Evolutionary conservation across 1,284 basidiomycete genomes (phyloP), one percentile per base, ranked within the genome.

Genomic region (Irpex rosettiformis): DNA sequence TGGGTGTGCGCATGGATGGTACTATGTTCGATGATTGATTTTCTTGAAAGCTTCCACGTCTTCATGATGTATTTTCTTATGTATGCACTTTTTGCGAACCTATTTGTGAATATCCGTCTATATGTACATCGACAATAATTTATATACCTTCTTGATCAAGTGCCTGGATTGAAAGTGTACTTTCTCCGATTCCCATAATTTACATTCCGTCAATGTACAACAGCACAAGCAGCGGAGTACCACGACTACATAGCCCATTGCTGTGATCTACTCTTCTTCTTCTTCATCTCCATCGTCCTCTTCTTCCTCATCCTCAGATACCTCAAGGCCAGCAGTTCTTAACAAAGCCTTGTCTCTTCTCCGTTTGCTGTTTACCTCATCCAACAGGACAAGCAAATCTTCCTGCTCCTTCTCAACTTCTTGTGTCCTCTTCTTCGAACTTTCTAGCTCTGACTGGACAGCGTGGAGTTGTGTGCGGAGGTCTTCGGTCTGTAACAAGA

Each of bases 341-440:
- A 98, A 83, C 64, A 77, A 77, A 47, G 73, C 80, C 76, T 98
- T 98, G 71, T 98, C 96, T 62, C 77, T 78, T 72, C 84, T 84
- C 54, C 94, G 79, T 75, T 98, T 98, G 65, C 79, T 83, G 52
- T 85, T 91, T 55, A 98, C 76, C 73, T 99, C 97, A 67, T 99
- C 97, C 3, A 99, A 78, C 33, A 98, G 76, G 0, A 99, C 95
- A 1, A 99, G 79, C 57, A 99, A 72, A 72, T 98, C 95, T 71
- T 97, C 95, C 68, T 96, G 94, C 70, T 98, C 95, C 75, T 95
- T 96, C 70, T 93, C 89, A 24, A 86, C 83, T n/a, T 96, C 93
- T 62, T 83, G 84, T 49, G 82, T 79, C 69, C 88, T 89, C 58
- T 78, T 79, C 65, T 88, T 83, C 22, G 86, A 80, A 1, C 72